These are phyloP conservation scores for Erigeron canadensis DNA, from an alignment of 129 eudicot genomes.

Conservation along the genomic window DNA sequence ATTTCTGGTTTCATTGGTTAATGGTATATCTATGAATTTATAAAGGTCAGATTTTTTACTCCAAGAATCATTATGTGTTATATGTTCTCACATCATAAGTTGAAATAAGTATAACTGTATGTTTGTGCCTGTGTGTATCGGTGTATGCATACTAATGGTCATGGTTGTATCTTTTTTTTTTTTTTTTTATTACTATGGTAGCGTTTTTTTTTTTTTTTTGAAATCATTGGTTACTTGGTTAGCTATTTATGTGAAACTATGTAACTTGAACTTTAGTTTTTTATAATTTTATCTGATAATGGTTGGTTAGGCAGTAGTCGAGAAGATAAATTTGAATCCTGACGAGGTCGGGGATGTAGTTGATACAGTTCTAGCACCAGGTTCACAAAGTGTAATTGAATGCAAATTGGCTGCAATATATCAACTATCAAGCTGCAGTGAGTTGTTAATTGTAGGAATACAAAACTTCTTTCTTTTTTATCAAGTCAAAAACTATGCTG, in stretches of 20 bases:
- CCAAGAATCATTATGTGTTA: conserved; percentile 16
- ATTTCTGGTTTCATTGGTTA: conserved; percentile 46
- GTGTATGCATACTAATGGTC: no score
- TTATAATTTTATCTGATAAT: not conserved
- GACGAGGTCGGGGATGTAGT: conserved; percentile 80
- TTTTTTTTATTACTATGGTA: no score
- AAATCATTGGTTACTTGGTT: not conserved
- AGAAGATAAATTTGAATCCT: conserved; percentile 65
- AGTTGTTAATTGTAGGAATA: conserved; percentile 31
- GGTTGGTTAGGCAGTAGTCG: conserved; percentile 56
- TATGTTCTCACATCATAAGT: conserved; percentile 28
- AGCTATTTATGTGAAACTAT: not conserved
- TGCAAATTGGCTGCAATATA: conserved; percentile 82
- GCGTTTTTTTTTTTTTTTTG: no score
- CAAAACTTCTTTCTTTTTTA: not conserved
- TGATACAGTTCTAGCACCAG: conserved; percentile 82
- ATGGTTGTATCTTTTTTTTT: not conserved
- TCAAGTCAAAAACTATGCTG: not conserved
- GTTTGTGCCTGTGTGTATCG: no score
- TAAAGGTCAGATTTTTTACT: conserved; percentile 41
- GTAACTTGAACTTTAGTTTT: conserved; percentile 1
- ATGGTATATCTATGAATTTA: conserved; percentile 43
- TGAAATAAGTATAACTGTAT: conserved; percentile 19
- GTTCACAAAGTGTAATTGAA: conserved; percentile 72
- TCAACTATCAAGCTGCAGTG: conserved; percentile 65